Evolutionary conservation across 1,139 yeast species (phyloP), one percentile per base, ranked within the genome.

Genomic region (Protomyces inundatus): DNA sequence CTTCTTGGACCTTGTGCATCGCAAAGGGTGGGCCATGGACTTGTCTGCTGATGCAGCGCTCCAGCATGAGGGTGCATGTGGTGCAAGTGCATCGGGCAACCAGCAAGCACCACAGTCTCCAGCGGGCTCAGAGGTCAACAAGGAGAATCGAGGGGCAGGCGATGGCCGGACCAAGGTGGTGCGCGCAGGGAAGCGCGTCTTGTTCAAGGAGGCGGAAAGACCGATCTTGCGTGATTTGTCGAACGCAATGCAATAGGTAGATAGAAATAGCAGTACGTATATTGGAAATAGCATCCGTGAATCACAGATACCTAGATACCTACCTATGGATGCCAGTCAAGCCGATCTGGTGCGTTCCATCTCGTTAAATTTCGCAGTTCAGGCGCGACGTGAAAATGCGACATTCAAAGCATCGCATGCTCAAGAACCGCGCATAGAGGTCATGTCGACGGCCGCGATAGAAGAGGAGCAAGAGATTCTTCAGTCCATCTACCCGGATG

Each of bases 1-100:
- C 9, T 88, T 91, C 70, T 79, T 90, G 72, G 78, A 81, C 5
- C 76, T 90, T 57, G 76, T 90, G 40, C 81, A 82, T 54, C 73
- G 77, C 4, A 80, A 83, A 64, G 79, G 81, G 0, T 91, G 97
- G 97, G 77, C 85, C 54, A 81, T 84, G 69, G 74, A 79, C 56
- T 73, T 87, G 33, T 86, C 86, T 2, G 68, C 70, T 9, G 71
- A 73, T 32, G 67, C 68, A n/a, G 68, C 65, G 39, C 45, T 59
- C 33, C 14, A 30, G 33, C 67, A 66, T 33, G 14, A 14, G n/a
- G 42, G 42, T 10, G 42, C 10, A n/a, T 37, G 42, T 37, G n/a
- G n/a, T 23, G 23, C 23, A 23, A 23, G 23, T 23, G 2, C 2
- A 23, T 23, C 23, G 23, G 23, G 2, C 23, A 23, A 1, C 1